Conservation (phyloP, 495 filamentous ascomycete species). For the Durotheca rogersii region DNA sequence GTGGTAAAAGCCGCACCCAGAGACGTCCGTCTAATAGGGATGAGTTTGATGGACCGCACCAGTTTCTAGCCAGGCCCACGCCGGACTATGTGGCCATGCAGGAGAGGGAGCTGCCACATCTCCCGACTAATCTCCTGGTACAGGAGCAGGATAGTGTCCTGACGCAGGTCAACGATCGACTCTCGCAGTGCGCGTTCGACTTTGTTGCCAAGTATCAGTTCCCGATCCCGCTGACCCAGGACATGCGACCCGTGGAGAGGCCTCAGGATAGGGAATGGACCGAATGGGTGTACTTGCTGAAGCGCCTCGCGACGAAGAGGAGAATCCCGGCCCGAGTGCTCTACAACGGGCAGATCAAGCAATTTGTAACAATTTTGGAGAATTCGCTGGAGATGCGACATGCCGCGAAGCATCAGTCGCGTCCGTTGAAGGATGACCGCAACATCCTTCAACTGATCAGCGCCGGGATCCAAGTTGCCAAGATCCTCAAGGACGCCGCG, state of each 20-base stretch:
- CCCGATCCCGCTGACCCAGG: conserved; percentile 74
- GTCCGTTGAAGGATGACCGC: conserved; percentile 84
- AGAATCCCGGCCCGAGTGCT: conserved; percentile 79
- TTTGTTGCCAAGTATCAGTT: conserved; percentile 90
- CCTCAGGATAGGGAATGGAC: conserved; percentile 87
- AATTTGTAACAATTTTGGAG: conserved; percentile 78
- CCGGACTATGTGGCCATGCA: conserved; percentile 67
- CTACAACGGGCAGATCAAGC: conserved; percentile 88
- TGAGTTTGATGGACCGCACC: conserved; percentile 85
- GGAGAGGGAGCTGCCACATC: conserved; percentile 75
- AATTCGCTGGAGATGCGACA: conserved; percentile 86
- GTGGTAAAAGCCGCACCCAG: conserved; percentile 59
- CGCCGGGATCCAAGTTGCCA: conserved; percentile 82
- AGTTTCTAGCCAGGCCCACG: conserved; percentile 69
- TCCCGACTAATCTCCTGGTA: conserved; percentile 78
- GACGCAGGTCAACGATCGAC: conserved; percentile 74
- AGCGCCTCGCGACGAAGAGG: conserved; percentile 80
- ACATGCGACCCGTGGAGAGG: conserved; percentile 76
- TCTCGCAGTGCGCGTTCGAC: conserved; percentile 83
- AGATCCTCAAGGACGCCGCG: conserved; percentile 76
- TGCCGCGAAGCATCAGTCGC: conserved; percentile 76
- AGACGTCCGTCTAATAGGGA: conserved; percentile 77
- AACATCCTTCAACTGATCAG: conserved; percentile 85
- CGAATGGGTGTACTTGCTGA: conserved; percentile 87
- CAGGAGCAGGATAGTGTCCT: conserved; percentile 83